Percentiles rank a stretch among this genome's conserved stretches.
Conservation (phyloP, 163 green algal genomes). For the Chloroidium sp. region DNA sequence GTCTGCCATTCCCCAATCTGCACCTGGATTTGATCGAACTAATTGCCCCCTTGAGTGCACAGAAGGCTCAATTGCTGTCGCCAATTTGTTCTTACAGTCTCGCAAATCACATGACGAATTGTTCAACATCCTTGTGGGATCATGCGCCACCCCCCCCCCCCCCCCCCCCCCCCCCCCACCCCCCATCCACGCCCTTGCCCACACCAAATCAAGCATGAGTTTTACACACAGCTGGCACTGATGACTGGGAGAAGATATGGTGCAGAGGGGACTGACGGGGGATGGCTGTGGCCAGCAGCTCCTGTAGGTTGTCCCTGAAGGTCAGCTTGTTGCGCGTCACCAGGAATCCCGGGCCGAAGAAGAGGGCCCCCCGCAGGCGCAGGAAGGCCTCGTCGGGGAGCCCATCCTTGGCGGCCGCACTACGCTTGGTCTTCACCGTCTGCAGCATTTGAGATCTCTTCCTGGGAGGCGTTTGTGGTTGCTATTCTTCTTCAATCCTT, state of each 20-base stretch:
- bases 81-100: no score
- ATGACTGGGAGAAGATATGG: no score
- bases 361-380: conserved; percentile 64
- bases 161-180: no score
- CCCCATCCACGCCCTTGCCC: no score
- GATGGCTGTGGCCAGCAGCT: conserved; percentile 42
- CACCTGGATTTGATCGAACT: neutral
- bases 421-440: conserved; percentile 45
- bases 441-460: neutral
- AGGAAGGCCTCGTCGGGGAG: conserved; percentile 65
- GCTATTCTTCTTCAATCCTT: no score
- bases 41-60: neutral
- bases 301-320: conserved; percentile 57
- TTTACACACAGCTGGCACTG: no score
- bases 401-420: conserved; percentile 38
- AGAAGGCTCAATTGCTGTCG: no score
- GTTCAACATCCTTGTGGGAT: no score
- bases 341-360: conserved; percentile 65
- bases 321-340: conserved; percentile 76
- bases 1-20: neutral
- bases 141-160: no score
- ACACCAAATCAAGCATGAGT: no score
- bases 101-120: no score
- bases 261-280: conserved; percentile 1
- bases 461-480: neutral